Base-by-base conservation (phyloP, 1,284 basidiomycete genomes). In the Takashimella koratensis region DNA sequence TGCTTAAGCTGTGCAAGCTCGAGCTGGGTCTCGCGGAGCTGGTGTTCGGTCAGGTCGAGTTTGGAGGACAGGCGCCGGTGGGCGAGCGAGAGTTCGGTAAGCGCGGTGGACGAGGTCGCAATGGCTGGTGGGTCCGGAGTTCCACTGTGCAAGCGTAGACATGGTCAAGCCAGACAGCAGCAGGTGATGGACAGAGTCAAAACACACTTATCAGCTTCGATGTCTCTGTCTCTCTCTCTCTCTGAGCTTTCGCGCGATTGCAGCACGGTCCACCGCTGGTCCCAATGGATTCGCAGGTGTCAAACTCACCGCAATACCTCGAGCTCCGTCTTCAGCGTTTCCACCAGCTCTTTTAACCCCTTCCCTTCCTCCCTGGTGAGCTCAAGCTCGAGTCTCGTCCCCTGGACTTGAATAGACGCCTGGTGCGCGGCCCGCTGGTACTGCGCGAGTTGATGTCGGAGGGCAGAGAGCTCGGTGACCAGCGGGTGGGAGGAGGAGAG, bases 401-500 rank as follows among this genome's bases (percentile, higher is more conserved):
- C 73, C 52, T 77, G 76, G 12, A 76, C 63, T 45, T 74, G 71
- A 53, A 76, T 76, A 16, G 59, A 57, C 24, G 68, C 61, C 52
- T 71, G 68, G 58, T 77, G 76, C 23, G 71, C 65, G 2, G 70
- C 62, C 23, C 64, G 60, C 55, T 76, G 86, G 62, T 86, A 88
- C 45, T 83, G 82, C 43, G 78, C 74, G 5, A 87, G 79, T 2
- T 86, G 82, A n/a, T 78, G 72, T 50, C 84, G 81, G 20, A 88
- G 79, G 56, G 83, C 84, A 19, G 78, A 64, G 25, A 89, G 78
- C 72, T 89, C 86, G 25, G 82, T 72, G 10, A 81, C 77, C 23
- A 88, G 78, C 11, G 86, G 87, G 64, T 88, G 85, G 0, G 66
- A 54, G 2, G 60, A n/a, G n/a, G n/a, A n/a, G n/a, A n/a, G n/a